Evolutionary conservation across 371 early-diverging fungal genomes (phyloP), one percentile per base, ranked within the genome.

Genomic region (Mucor velutinosus): DNA sequence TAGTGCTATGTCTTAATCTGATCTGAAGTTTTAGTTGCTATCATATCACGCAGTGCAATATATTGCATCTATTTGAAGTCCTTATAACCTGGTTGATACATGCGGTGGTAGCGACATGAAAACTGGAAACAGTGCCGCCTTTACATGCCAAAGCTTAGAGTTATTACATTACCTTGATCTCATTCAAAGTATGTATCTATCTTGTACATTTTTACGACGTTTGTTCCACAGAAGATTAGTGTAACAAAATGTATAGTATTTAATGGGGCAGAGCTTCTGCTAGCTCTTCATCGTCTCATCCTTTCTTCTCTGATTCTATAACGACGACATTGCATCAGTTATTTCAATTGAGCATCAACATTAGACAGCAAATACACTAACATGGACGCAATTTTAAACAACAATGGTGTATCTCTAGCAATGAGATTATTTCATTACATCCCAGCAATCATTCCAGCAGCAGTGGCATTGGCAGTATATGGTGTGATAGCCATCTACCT

Each of bases 391-490:
- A 17, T 49, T 3, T 23, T 49, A 11, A 49, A 49, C 11, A 49
- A 49, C 49, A 55, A 55, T 55, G 30, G 30, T 25, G 55, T 55
- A 17, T 55, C 55, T 25, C 21, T 25, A 3, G 27, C 60, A 21
- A 14, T 30, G 60, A 10, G 14, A 27, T 51, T 35, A 4, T 71
- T 66, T 29, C 60, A 63, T 37, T 71, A 71, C 41, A 45, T 60
- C 5, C 71, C 71, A 6, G 60, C n/a, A 7, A 5, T 51, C 11
- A 29, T 64, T 17, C 43, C 60, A 23, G 62, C 64, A 30, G 41
- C 60, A 19, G 67, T 71, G 17, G 63, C 62, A 27, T 17, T 67
- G n/a, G 45, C 45, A 14, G 43, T 67, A 0, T 71, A 59, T 60
- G 45, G 19, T 4, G 6, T 59, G 3, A 41, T 71, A 29, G 33